Evolutionary conservation across 2,329 filamentous ascomycete genomes (phyloP).

Genomic region (Arthroderma uncinatum): DNA sequence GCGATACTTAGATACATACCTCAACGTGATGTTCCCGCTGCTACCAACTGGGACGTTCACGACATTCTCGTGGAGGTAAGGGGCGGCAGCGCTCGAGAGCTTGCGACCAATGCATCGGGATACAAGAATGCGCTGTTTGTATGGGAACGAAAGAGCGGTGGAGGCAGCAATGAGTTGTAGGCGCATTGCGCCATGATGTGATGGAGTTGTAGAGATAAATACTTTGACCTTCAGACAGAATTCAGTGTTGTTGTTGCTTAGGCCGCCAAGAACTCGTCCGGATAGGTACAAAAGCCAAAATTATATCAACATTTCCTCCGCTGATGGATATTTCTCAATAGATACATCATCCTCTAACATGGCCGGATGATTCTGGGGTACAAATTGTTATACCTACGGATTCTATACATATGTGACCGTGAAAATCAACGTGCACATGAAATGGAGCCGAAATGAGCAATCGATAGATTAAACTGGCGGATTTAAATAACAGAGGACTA

Average conservation of each 20-base stretch:
- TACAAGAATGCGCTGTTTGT: conserved; percentile 1
- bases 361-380: too few relatives aligned
- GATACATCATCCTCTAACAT: too few relatives aligned
- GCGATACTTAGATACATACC: conserved; percentile 13
- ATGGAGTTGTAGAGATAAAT: background rate
- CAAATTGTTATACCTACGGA: too few relatives aligned
- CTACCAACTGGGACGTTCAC: conserved; percentile 22
- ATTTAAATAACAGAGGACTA: background rate
- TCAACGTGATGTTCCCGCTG: conserved; percentile 22
- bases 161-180: conserved; percentile 6
- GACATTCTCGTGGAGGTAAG: conserved; percentile 16
- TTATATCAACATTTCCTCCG: too few relatives aligned
- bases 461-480: background rate
- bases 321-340: too few relatives aligned
- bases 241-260: background rate
- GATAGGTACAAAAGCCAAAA: too few relatives aligned
- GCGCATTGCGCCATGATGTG: conserved; percentile 20
- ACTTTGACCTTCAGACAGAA: background rate
- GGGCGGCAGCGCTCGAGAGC: background rate
- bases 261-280: background rate
- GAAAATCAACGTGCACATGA: too few relatives aligned
- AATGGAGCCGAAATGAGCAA: background rate
- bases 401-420: too few relatives aligned
- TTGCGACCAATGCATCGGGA: conserved; percentile 5
- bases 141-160: background rate